A percentile compares a stretch with the other conserved stretches of the same genome.
phyloP scores from a whole-genome alignment of 805 yeast species.

The Cyberlindnera mrakii region DNA sequence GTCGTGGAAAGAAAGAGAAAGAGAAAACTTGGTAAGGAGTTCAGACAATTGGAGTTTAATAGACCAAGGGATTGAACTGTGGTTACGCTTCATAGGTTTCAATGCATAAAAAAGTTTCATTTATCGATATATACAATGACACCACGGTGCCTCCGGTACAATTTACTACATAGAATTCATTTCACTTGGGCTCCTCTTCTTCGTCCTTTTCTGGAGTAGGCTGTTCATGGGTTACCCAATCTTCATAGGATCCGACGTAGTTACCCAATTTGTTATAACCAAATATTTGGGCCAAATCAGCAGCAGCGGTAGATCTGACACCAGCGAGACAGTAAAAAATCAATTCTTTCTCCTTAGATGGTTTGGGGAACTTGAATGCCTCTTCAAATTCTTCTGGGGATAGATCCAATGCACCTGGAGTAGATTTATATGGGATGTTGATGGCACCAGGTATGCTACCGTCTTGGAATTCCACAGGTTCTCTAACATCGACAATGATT shows the following conservation, averaged over 20 bases:
- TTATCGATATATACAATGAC: not conserved
- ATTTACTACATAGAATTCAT: not conserved
- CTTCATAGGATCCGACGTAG: slow-evolving; percentile 81
- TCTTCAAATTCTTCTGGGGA: slow-evolving; percentile 74
- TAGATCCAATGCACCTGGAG: slow-evolving; percentile 88
- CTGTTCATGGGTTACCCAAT: slow-evolving; percentile 58
- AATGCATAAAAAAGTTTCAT: not conserved
- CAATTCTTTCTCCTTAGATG: slow-evolving; percentile 60
- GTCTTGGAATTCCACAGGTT: slow-evolving; percentile 65
- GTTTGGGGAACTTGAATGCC: slow-evolving; percentile 78
- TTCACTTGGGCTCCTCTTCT: slow-evolving; percentile 4
- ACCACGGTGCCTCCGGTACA: no score
- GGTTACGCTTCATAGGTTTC: not conserved
- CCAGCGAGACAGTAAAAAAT: slow-evolving; percentile 93
- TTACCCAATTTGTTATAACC: slow-evolving; percentile 83
- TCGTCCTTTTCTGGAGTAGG: slow-evolving; percentile 13
- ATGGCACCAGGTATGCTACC: slow-evolving; percentile 83
- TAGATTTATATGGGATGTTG: slow-evolving; percentile 82
- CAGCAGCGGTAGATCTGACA: slow-evolving; percentile 84
- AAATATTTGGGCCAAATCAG: slow-evolving; percentile 83
- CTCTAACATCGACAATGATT: slow-evolving; percentile 84
- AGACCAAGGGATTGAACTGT: slow-evolving; percentile 17
- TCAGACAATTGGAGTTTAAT: slow-evolving; percentile 43
- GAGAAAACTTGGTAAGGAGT: slow-evolving; percentile 78
- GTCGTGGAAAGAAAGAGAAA: slow-evolving; percentile 83